Base-by-base conservation (phyloP, 1,139 yeast genomes). In the Kodamaea alishanica region DNA sequence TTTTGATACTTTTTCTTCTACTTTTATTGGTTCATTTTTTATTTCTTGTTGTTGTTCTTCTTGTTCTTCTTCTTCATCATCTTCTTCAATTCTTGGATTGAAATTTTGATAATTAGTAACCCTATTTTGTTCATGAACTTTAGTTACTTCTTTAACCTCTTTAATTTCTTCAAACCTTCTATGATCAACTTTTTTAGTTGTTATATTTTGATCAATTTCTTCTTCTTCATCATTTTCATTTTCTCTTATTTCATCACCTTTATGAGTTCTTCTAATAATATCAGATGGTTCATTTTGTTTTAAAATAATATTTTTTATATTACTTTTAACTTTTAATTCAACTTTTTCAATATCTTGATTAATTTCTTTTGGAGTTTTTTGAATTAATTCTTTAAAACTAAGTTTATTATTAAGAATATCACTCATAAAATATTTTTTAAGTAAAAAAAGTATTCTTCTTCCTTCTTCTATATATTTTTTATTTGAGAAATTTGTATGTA, bases 281-380 rank as follows among this genome's bases (percentile, higher is more conserved):
- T 50, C 52, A n/a, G 46, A 41, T 3, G 52, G 51, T 29, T 49
- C 52, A 28, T 46, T 48, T 24, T 44, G 43, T 4, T 45, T 48
- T 29, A 50, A 40, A 24, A 50, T 50, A 35, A 50, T 50, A 28
- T 50, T 50, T 26, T 50, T 50, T 39, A 50, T 50, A 30, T 50
- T 47, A n/a, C 48, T 48, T 37, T 84, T 75, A n/a, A 84, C 86
- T 40, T 77, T 75, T 46, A 81, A 85, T 10, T 89, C 90, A 41
- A 82, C 76, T 48, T 75, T 70, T 50, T 79, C 82, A 42, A 84
- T 67, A 48, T 84, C 94, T 3, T 86, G 86, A 51, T 85, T 86
- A 54, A 80, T 70, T 48, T 84, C 86, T 46, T 79, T 83, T 3
- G 77, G 77, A 4, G 80, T 66, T 70, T 84, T 68, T 24, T 63